A percentile compares a stretch with the other conserved stretches of the same genome.
Conservation (phyloP, 2,329 filamentous ascomycete genomes). For the Trichoderma sp. region DNA sequence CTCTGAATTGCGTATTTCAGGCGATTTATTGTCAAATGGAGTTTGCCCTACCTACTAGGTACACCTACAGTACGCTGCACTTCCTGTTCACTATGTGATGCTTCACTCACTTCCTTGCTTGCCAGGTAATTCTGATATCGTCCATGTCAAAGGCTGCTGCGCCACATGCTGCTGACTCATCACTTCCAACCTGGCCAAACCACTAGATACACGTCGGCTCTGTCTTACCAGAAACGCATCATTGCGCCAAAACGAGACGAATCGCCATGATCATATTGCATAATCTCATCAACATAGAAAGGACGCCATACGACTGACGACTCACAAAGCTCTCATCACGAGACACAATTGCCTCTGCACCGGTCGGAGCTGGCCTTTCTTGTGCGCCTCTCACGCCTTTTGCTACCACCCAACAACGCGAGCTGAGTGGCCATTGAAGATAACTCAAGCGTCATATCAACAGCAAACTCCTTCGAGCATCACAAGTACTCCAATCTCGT, state of each 20-base stretch:
- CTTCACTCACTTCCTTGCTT: too few species aligned
- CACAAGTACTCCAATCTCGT: neutral
- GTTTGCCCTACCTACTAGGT: too few species aligned
- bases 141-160: neutral
- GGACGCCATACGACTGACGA: neutral
- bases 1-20: too few species aligned
- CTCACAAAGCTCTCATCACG: neutral
- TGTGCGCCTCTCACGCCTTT: neutral
- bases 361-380: neutral
- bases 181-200: slow-evolving; percentile 4
- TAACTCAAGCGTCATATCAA: neutral
- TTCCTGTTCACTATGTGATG: too few species aligned
- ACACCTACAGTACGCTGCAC: too few species aligned
- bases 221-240: slow-evolving; percentile 15
- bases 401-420: neutral
- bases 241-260: slow-evolving; percentile 19
- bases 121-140: too few species aligned
- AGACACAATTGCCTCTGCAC: neutral
- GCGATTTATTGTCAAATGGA: too few species aligned
- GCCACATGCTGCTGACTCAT: slow-evolving; percentile 34
- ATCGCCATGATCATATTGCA: neutral
- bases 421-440: neutral
- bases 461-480: neutral
- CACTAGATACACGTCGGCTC: slow-evolving; percentile 16
- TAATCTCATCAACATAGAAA: neutral